Evolutionary conservation across 2,329 filamentous ascomycete species (phyloP), one percentile per base, ranked within the genome.

Genomic region (Lanzia echinophila): DNA sequence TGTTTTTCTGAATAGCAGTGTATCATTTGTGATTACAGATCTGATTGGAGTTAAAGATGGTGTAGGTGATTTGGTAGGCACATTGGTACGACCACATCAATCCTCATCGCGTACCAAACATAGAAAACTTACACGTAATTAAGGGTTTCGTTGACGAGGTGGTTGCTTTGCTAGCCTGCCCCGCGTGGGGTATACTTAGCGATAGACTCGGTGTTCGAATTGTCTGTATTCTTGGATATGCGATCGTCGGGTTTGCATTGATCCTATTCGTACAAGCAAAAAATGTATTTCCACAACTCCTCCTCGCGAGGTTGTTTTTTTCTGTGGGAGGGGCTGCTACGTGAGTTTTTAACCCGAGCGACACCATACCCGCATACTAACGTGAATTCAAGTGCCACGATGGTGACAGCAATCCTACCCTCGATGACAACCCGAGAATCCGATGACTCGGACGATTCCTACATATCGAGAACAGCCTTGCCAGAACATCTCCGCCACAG

Each of bases 391-490:
- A 83, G 79, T 5, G 80, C 90, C 13, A 97, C 94, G 1, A 99
- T 99, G 94, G 94, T 99, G 19, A 97, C 94, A 8, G 94, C 94
- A 3, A 90, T 95, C 44, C 76, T 99, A 22, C 94, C 94, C 1
- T 84, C 79, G 11, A 71, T 86, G 60, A 84, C 82, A 5, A 78
- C 79, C 58, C 61, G 54, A 54, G 58, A 61, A 48, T 50, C 32
- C 49, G 46, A 56, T 59, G 50, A 57, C 65, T 55, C 47, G 49
- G 36, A 56, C 57, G 66, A 62, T 57, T 45, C 39, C 19, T 13
- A 46, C 46, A 42, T 47, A 22, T 46, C 53, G 45, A 32, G 54
- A 51, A 24, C 50, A 51, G 28, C 52, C 45, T 56, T 45, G 39
- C 31, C 65, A 61, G 41, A 62, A 44, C 53, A 54, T n/a, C 66